A percentile compares a stretch with the other conserved stretches of the same genome.
Conservation (phyloP, 2,329 filamentous ascomycete genomes). For the Magnaporthiopsis poae region DNA sequence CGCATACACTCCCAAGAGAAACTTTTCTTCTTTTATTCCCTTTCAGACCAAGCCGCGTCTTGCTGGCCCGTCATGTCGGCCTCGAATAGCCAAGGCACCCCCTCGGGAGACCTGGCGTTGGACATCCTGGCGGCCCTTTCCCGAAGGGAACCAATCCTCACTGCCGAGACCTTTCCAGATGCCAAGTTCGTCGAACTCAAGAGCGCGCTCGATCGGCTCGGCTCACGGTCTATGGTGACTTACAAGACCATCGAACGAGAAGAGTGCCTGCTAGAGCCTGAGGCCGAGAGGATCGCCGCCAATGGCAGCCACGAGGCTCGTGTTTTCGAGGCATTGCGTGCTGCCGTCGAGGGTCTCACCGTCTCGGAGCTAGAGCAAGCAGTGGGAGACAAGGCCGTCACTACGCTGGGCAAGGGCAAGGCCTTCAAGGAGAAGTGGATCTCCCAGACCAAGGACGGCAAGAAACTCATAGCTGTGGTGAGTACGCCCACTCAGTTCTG, state of each 20-base stretch:
- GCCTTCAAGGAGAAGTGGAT: slow-evolving; percentile 79
- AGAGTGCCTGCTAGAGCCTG: slow-evolving; percentile 63
- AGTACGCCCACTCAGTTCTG: slow-evolving; percentile 13
- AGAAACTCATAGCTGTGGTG: slow-evolving; percentile 41
- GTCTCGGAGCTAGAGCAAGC: slow-evolving; percentile 61
- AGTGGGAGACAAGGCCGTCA: slow-evolving; percentile 59
- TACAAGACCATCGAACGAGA: slow-evolving; percentile 79
- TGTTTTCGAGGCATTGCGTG: slow-evolving; percentile 64
- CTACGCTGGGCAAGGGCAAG: slow-evolving; percentile 85
- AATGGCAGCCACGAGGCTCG: slow-evolving; percentile 75
- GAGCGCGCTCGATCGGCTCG: slow-evolving; percentile 76
- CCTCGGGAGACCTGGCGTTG: slow-evolving; percentile 48
- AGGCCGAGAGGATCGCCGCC: slow-evolving; percentile 61
- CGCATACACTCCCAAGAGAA: background rate
- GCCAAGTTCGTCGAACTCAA: slow-evolving; percentile 63
- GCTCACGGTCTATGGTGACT: slow-evolving; percentile 73
- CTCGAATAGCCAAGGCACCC: slow-evolving; percentile 1
- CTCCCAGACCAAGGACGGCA: slow-evolving; percentile 48
- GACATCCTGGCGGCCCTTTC: slow-evolving; percentile 58
- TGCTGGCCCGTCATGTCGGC: slow-evolving; percentile 1
- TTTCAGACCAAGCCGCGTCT: background rate
- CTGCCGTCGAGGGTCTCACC: slow-evolving; percentile 68
- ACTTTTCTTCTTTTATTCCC: background rate
- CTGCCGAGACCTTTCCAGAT: slow-evolving; percentile 59
- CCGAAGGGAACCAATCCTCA: slow-evolving; percentile 54